Conservation (phyloP, 352 stramenopile species). For the Thalassiosira mediterranea region DNA sequence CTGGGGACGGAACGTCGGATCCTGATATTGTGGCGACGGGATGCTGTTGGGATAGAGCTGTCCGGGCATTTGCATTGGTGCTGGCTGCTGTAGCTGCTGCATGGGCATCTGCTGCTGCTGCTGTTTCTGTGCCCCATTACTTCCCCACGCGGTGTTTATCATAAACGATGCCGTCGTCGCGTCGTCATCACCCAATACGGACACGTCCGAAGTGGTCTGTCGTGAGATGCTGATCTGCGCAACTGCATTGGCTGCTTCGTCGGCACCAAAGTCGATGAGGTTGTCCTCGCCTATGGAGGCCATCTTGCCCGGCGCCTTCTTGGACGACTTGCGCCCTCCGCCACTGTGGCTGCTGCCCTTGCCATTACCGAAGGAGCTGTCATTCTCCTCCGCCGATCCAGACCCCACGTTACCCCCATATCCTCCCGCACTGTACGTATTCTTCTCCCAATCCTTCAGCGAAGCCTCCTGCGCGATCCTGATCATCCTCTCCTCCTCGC, state of each 20-base stretch:
- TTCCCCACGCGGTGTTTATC: conserved; percentile 15
- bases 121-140: neutral
- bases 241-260: conserved; percentile 16
- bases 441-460: conserved; percentile 35
- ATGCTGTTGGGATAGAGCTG: conserved; percentile 17
- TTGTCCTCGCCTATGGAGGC: conserved; percentile 37
- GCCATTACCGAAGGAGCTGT: conserved; percentile 5
- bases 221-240: conserved; percentile 22
- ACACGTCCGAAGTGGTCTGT: conserved; percentile 32
- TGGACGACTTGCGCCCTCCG: no score
- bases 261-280: conserved; percentile 54
- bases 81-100: neutral
- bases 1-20: conserved; percentile 46
- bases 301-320: conserved; percentile 10
- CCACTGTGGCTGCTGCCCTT: conserved; percentile 2
- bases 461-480: conserved; percentile 39
- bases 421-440: neutral
- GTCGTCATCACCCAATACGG: conserved; percentile 50
- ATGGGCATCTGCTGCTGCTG: no score
- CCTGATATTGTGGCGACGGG: conserved; percentile 12
- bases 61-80: neutral
- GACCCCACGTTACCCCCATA: neutral
- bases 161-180: conserved; percentile 42
- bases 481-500: conserved; percentile 42
- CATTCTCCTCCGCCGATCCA: conserved; percentile 23